phyloP scores from a whole-genome alignment of 768 basidiomycete genomes.

The Pulveroboletus sp. region DNA sequence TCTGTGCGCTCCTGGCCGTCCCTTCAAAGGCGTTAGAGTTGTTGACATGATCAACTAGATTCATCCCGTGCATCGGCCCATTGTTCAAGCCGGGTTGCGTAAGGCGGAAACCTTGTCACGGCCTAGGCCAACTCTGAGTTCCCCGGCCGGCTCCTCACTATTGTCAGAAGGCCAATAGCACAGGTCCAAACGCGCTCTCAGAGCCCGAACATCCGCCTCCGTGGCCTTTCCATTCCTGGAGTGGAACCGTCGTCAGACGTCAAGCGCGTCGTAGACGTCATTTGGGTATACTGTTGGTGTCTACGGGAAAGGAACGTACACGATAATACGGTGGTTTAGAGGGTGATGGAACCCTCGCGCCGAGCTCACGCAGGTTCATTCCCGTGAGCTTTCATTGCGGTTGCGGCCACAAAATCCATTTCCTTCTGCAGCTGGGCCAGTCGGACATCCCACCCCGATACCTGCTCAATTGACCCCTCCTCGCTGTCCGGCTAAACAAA shows the following conservation, averaged over 20 bases:
- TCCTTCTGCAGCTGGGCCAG: too few relatives aligned
- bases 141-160: not conserved
- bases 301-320: too few relatives aligned
- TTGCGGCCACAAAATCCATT: too few relatives aligned
- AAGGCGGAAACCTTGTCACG: slow-evolving; percentile 7
- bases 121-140: not conserved
- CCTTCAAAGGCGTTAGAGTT: too few relatives aligned
- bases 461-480: not conserved
- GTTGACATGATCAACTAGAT: not conserved
- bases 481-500: not conserved
- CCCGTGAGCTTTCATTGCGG: too few relatives aligned
- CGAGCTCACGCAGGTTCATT: too few relatives aligned
- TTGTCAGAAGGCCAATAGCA: slow-evolving; percentile 1
- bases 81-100: slow-evolving; percentile 1
- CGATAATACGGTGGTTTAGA: too few relatives aligned
- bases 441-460: too few relatives aligned
- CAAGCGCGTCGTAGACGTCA: slow-evolving; percentile 3
- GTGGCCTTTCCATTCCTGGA: not conserved
- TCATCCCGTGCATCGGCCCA: not conserved
- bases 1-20: not conserved
- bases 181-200: not conserved
- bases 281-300: too few relatives aligned
- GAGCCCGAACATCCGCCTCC: slow-evolving; percentile 1
- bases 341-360: too few relatives aligned
- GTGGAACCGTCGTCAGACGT: slow-evolving; percentile 2